Conservation (phyloP, 2,329 filamentous ascomycete genomes). For the Ophiobolus disseminans region DNA sequence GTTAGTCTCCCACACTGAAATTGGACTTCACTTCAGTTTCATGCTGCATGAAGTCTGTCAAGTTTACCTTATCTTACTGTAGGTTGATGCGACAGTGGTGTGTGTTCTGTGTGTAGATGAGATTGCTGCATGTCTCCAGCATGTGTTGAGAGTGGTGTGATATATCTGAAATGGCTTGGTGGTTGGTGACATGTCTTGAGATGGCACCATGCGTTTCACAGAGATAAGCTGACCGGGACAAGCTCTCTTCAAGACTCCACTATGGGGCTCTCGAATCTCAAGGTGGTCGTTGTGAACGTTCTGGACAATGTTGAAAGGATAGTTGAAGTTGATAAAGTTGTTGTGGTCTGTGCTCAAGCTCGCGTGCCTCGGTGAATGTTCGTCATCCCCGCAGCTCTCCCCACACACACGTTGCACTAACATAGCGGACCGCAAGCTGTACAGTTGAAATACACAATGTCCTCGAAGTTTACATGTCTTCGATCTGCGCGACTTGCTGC, state of each 20-base stretch:
- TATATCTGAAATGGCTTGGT: no score
- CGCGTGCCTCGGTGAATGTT: constrained; percentile 16
- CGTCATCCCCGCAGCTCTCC: constrained; percentile 21
- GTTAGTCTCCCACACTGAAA: constrained; percentile 16
- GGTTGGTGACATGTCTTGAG: no score
- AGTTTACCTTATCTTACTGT: background rate
- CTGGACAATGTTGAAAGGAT: constrained; percentile 2
- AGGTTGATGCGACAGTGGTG: background rate
- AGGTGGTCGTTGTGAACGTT: no score
- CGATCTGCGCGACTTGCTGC: constrained; percentile 46
- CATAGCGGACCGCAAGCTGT: no score
- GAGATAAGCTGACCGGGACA: no score
- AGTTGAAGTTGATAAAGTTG: background rate
- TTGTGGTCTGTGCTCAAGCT: constrained; percentile 16
- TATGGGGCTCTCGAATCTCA: no score
- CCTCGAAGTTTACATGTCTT: constrained; percentile 39
- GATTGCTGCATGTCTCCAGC: no score
- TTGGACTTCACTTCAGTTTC: constrained; percentile 15
- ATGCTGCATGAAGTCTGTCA: background rate
- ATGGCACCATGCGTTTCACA: no score
- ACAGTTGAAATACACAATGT: constrained; percentile 27
- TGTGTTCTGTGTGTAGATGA: no score
- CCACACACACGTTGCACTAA: constrained; percentile 18
- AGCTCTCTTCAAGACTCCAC: no score
- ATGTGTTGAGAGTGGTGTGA: no score